These are phyloP conservation scores for Starmerella cellae DNA, from an alignment of 805 yeast genomes.

Conservation along the genomic window DNA sequence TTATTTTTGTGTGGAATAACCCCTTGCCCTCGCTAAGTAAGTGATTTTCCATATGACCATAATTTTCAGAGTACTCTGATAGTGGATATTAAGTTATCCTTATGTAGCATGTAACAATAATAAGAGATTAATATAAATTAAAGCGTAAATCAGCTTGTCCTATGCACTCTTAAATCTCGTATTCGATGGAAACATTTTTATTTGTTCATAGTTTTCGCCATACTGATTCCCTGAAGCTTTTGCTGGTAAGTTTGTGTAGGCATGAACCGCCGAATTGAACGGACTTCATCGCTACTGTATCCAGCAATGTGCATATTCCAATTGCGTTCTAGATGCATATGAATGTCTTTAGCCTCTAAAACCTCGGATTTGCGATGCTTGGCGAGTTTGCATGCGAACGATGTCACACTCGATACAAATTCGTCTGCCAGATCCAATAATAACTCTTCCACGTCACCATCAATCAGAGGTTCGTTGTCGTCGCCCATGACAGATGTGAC, in stretches of 20 bases:
- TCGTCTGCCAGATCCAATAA: constrained; percentile 90
- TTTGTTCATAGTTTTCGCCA: constrained; percentile 18
- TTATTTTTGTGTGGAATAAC: not conserved
- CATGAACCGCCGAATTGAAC: constrained; percentile 34
- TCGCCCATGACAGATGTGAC: constrained; percentile 59
- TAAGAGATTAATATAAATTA: too few species aligned
- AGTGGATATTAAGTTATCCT: too few species aligned
- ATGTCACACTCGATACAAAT: constrained; percentile 77
- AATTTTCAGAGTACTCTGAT: too few species aligned
- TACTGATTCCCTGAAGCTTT: constrained; percentile 29
- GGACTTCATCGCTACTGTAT: constrained; percentile 76
- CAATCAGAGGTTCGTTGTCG: constrained; percentile 78
- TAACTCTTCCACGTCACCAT: constrained; percentile 87
- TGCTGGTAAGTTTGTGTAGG: constrained; percentile 31
- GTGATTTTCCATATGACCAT: not conserved
- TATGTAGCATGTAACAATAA: too few species aligned
- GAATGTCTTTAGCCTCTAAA: constrained; percentile 79
- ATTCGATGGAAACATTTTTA: too few species aligned
- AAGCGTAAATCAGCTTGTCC: too few species aligned
- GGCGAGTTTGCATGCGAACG: constrained; percentile 89
- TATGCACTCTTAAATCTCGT: too few species aligned
- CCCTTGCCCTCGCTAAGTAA: not conserved
- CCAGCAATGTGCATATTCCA: constrained; percentile 96
- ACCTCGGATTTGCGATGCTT: constrained; percentile 84
- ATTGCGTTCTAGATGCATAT: constrained; percentile 77